Evolutionary conservation across 2,329 filamentous ascomycete species (phyloP).

Genomic region (Nothopassalora personata): DNA sequence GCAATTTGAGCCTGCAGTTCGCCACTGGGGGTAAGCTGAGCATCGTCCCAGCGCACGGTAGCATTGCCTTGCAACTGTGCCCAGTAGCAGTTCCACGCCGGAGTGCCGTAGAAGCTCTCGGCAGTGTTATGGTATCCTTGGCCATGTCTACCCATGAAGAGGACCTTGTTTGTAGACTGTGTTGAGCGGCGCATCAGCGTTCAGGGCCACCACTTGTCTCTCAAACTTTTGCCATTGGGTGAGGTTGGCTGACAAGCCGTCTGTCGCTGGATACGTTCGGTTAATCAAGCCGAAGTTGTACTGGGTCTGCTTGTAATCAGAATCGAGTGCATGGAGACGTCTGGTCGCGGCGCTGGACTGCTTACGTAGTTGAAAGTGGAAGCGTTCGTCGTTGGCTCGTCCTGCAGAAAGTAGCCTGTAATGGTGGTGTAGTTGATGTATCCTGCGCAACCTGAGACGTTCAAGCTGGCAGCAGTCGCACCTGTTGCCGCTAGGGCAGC

Average conservation of each 20-base stretch:
- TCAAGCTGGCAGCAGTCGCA: conserved; percentile 11
- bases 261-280: conserved; percentile 54
- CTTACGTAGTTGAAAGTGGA: conserved; percentile 59
- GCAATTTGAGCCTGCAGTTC: conserved; percentile 54
- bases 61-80: conserved; percentile 57
- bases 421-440: conserved; percentile 58
- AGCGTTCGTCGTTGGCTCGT: conserved; percentile 52
- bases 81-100: conserved; percentile 65
- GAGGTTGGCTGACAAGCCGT: conserved; percentile 38
- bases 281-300: conserved; percentile 63
- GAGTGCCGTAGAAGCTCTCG: conserved; percentile 61
- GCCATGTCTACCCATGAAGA: conserved; percentile 67
- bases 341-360: neutral
- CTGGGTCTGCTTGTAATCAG: conserved; percentile 41
- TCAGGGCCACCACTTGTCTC: conserved; percentile 54
- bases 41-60: conserved; percentile 59
- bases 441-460: conserved; percentile 9
- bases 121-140: conserved; percentile 62
- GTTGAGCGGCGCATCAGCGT: conserved; percentile 43
- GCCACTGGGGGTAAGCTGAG: conserved; percentile 55
- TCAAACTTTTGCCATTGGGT: conserved; percentile 63
- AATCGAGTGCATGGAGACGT: neutral
- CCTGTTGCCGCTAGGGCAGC: conserved; percentile 3
- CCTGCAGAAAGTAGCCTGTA: conserved; percentile 59
- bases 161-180: conserved; percentile 65